Conservation (phyloP, 179 eudicot genomes). For the Vitellaria paradoxa region DNA sequence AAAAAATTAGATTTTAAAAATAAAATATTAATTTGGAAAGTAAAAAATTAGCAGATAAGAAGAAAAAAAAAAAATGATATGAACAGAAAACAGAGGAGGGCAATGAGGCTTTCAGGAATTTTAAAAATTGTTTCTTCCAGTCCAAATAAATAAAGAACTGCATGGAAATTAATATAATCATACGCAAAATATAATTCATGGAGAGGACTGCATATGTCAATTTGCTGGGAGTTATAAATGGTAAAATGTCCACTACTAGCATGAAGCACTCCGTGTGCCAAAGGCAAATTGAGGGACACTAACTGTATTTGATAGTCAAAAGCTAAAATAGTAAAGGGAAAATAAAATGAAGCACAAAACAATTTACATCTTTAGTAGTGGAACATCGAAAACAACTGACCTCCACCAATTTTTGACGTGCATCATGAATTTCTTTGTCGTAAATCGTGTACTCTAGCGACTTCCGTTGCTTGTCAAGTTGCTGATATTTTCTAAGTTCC, state of each 20-base stretch:
- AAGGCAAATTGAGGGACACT: neutral
- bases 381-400: slow-evolving; percentile 32
- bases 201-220: no score
- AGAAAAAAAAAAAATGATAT: no score
- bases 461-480: slow-evolving; percentile 94
- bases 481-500: slow-evolving; percentile 90
- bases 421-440: slow-evolving; percentile 93
- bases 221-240: no score
- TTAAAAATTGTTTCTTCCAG: no score
- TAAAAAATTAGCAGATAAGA: no score
- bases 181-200: no score
- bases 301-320: neutral
- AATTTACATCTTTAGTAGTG: neutral
- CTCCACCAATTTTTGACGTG: slow-evolving; percentile 74
- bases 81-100: no score
- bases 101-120: no score
- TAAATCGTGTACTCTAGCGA: slow-evolving; percentile 87
- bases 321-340: neutral
- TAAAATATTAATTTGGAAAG: no score
- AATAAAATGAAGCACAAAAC: neutral
- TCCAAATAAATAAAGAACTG: no score
- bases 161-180: no score
- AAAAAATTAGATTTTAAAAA: no score
- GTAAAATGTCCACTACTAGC: neutral
- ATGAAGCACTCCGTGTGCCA: neutral